Evolutionary conservation across 31 red algal genomes (phyloP).

Genomic region (Odonthalia washingtoniensis): DNA sequence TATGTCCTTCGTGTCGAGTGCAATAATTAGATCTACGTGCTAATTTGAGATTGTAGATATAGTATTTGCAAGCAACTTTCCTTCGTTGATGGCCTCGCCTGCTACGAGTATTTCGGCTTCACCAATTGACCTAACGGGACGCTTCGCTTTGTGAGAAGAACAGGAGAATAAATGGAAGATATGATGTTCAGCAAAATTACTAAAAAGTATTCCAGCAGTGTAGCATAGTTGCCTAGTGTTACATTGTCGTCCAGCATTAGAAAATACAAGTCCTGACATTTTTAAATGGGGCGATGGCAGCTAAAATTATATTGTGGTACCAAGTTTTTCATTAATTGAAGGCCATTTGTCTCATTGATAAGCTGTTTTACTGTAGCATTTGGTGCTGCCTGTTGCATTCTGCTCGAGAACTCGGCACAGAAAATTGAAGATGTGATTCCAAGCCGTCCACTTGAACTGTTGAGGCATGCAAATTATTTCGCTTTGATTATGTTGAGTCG

Average conservation of each 20-base stretch:
- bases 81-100: neutral
- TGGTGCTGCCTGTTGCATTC: too few relatives aligned
- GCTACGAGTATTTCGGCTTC: neutral
- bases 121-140: too few relatives aligned
- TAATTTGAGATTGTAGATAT: neutral
- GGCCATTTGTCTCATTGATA: neutral
- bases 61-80: neutral
- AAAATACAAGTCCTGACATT: neutral
- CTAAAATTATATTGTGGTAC: neutral
- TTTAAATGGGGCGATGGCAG: neutral
- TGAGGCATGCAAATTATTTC: neutral
- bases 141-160: slow-evolving; percentile 1
- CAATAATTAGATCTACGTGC: neutral
- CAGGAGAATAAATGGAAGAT: neutral
- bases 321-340: neutral
- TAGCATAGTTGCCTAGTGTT: neutral
- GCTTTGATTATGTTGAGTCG: too few relatives aligned
- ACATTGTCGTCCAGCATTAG: neutral
- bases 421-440: neutral
- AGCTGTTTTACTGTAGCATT: too few relatives aligned
- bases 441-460: neutral
- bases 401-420: neutral
- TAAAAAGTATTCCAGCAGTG: neutral
- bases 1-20: neutral
- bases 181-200: neutral